These are phyloP conservation scores for Trypanosomatidae sp. DNA, from an alignment of 208 protist species.

Conservation along the genomic window DNA sequence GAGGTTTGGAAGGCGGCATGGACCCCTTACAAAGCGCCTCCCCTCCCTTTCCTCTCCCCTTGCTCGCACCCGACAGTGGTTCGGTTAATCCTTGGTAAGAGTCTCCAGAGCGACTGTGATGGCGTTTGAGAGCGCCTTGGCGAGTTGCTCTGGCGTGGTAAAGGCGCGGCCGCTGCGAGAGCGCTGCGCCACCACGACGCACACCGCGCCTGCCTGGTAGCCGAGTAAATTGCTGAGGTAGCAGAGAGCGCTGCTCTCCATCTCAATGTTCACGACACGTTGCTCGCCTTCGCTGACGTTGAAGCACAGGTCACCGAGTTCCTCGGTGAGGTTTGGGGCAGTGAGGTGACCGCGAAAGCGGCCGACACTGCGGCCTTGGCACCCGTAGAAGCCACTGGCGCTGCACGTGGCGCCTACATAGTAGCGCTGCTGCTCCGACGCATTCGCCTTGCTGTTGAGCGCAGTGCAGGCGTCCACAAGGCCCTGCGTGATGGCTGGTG, in stretches of 20 bases:
- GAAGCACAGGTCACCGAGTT: slow-evolving; percentile 49
- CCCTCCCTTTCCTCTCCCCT: background rate
- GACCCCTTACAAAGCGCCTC: too few species aligned
- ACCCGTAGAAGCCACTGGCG: slow-evolving; percentile 77
- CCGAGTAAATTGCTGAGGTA: slow-evolving; percentile 61
- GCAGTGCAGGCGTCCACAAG: slow-evolving; percentile 42
- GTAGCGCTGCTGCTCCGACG: slow-evolving; percentile 38
- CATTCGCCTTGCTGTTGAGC: slow-evolving; percentile 30
- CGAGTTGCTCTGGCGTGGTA: slow-evolving; percentile 42
- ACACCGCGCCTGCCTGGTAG: slow-evolving; percentile 67
- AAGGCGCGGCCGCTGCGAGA: slow-evolving; percentile 34
- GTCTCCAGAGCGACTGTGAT: slow-evolving; percentile 60
- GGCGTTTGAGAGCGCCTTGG: slow-evolving; percentile 32
- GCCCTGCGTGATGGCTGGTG: slow-evolving; percentile 45
- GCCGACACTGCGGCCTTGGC: slow-evolving; percentile 69
- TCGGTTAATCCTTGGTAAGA: slow-evolving; percentile 32
- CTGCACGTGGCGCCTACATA: slow-evolving; percentile 64
- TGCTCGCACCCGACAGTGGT: background rate
- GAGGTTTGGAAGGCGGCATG: too few species aligned
- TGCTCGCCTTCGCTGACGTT: slow-evolving; percentile 42
- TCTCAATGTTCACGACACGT: slow-evolving; percentile 73
- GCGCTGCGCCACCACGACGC: slow-evolving; percentile 57
- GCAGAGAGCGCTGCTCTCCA: slow-evolving; percentile 76
- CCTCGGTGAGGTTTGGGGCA: slow-evolving; percentile 49
- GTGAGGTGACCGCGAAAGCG: slow-evolving; percentile 50